A percentile compares a stretch with the other conserved stretches of the same genome.
Conservation (phyloP, 306 rosid species). For the Quercus mongolica region DNA sequence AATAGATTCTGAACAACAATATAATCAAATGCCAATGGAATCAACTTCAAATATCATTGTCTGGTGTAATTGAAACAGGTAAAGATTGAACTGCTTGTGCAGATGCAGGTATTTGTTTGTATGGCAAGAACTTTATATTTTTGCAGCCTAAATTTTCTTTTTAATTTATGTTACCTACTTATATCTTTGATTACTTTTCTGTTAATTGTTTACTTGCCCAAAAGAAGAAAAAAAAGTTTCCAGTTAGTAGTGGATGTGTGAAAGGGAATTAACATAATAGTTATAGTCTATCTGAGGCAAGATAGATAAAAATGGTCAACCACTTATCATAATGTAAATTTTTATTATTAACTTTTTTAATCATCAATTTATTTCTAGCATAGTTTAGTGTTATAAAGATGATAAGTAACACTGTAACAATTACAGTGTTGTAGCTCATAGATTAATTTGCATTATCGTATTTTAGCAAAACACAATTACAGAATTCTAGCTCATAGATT, state of each 20-base stretch:
- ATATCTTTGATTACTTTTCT: not conserved
- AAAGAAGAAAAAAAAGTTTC: no score
- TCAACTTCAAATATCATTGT: slow-evolving; percentile 47
- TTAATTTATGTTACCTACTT: not conserved
- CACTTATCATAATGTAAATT: not conserved
- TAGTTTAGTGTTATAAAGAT: not conserved
- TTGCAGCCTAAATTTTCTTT: not conserved
- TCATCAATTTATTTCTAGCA: not conserved
- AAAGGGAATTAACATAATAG: not conserved
- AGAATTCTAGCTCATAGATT: not conserved
- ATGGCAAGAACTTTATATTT: slow-evolving; percentile 14
- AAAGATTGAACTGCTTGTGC: slow-evolving; percentile 96
- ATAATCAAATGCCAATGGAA: slow-evolving; percentile 21
- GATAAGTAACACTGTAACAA: not conserved
- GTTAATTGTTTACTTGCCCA: not conserved
- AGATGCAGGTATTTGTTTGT: slow-evolving; percentile 85
- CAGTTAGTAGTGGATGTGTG: not conserved
- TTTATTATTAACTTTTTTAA: not conserved
- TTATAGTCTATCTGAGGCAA: not conserved
- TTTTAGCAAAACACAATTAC: no score
- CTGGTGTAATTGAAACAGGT: slow-evolving; percentile 69
- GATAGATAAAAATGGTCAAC: not conserved
- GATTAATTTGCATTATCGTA: not conserved
- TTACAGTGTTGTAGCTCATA: not conserved
- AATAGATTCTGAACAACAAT: slow-evolving; percentile 30